phyloP scores from a whole-genome alignment of 2,329 filamentous ascomycete genomes.

The Apiospora phragmitis region DNA sequence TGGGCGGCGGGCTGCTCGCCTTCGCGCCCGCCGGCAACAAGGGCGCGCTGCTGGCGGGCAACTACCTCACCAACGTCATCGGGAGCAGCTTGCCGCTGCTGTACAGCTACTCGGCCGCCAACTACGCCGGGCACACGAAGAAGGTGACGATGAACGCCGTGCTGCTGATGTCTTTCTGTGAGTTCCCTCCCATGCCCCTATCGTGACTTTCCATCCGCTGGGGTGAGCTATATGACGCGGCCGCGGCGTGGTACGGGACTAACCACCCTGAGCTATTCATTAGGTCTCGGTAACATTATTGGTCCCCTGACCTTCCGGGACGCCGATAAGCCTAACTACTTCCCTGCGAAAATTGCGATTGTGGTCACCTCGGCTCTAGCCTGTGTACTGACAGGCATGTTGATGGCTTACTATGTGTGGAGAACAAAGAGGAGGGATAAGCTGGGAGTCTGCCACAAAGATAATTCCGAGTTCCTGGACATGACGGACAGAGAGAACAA shows the following conservation, averaged over 20 bases:
- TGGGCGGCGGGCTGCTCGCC: constrained; percentile 43
- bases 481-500: constrained; percentile 32
- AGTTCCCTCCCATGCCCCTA: not conserved
- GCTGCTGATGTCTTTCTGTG: constrained; percentile 40
- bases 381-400: constrained; percentile 39
- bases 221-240: no score
- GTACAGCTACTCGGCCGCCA: constrained; percentile 27
- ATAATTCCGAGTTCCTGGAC: constrained; percentile 32
- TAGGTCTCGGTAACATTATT: constrained; percentile 41
- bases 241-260: no score
- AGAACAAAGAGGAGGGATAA: constrained; percentile 41
- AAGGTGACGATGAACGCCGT: constrained; percentile 52
- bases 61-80: constrained; percentile 45
- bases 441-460: constrained; percentile 20
- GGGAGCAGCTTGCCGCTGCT: constrained; percentile 44
- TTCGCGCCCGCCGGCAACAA: constrained; percentile 36
- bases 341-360: constrained; percentile 44
- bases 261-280: not conserved
- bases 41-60: constrained; percentile 41
- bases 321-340: constrained; percentile 35
- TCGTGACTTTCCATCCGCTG: no score
- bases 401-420: constrained; percentile 53
- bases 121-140: constrained; percentile 52
- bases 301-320: constrained; percentile 39
- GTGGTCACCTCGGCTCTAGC: constrained; percentile 43